phyloP scores from a whole-genome alignment of 441 rosid species.

The Isatis lusitanica region DNA sequence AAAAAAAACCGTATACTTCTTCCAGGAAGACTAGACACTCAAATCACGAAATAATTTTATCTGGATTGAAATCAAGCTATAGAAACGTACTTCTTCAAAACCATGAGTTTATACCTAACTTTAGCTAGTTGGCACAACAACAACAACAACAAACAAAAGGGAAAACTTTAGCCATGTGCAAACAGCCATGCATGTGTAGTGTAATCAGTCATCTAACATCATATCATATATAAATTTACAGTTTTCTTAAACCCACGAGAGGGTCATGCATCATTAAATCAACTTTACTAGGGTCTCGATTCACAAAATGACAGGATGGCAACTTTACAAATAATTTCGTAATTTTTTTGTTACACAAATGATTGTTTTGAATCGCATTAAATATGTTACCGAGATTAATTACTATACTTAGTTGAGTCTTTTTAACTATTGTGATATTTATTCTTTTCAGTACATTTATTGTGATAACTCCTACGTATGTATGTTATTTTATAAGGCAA shows the following conservation, averaged over 20 bases:
- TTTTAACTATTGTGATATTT: background rate
- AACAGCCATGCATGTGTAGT: background rate
- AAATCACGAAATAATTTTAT: no score
- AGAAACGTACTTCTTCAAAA: background rate
- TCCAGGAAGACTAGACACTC: no score
- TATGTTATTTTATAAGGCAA: no score
- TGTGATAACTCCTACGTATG: no score
- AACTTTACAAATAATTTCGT: conserved; percentile 1
- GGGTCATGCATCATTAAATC: conserved; percentile 3
- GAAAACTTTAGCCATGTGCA: conserved; percentile 34
- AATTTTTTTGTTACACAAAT: background rate
- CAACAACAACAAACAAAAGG: background rate
- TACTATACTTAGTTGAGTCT: background rate
- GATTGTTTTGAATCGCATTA: background rate
- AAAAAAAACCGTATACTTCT: no score
- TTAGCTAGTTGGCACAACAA: conserved; percentile 22
- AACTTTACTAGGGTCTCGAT: background rate
- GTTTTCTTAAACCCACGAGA: background rate
- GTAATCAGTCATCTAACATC: background rate
- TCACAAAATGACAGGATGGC: conserved; percentile 1
- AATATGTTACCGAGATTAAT: background rate
- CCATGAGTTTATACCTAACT: conserved; percentile 6
- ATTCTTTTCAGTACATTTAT: no score
- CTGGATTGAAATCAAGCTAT: background rate
- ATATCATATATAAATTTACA: background rate